These are phyloP conservation scores for Tetrapyrgos nigripes DNA, from an alignment of 1,284 basidiomycete species.

Conservation along the genomic window DNA sequence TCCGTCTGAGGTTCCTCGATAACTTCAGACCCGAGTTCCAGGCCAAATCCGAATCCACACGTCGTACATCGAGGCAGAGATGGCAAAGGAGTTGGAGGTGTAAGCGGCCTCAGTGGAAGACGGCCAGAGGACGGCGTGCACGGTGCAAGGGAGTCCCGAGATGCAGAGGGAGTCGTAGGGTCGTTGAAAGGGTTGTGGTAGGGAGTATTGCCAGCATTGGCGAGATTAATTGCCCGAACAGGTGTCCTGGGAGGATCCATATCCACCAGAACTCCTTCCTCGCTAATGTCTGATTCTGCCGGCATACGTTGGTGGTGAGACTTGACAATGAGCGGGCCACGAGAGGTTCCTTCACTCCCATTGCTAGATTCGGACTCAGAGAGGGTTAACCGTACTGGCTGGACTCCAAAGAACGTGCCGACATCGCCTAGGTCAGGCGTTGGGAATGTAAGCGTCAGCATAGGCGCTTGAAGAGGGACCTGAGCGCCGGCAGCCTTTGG, in stretches of 20 bases:
- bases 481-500: background rate
- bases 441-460: conserved; percentile 11
- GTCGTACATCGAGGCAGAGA: conserved; percentile 12
- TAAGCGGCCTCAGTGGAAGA: background rate
- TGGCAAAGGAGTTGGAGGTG: conserved; percentile 13
- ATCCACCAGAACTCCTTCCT: background rate
- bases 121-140: too few relatives aligned
- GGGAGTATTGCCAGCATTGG: background rate
- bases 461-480: conserved; percentile 4
- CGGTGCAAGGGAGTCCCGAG: background rate
- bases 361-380: background rate
- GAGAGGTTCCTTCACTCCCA: too few relatives aligned
- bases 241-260: background rate
- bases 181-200: background rate
- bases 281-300: background rate
- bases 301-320: background rate
- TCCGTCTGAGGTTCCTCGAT: background rate
- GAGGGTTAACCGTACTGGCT: background rate
- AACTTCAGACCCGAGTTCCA: conserved; percentile 6
- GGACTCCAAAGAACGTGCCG: background rate
- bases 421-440: conserved; percentile 5
- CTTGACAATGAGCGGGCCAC: background rate
- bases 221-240: background rate
- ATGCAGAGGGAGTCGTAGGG: conserved; percentile 1
- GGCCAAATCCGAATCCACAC: conserved; percentile 12